A percentile compares a stretch with the other conserved stretches of the same genome.
phyloP scores from a whole-genome alignment of 306 rosid genomes.

The Acacia confusa region DNA sequence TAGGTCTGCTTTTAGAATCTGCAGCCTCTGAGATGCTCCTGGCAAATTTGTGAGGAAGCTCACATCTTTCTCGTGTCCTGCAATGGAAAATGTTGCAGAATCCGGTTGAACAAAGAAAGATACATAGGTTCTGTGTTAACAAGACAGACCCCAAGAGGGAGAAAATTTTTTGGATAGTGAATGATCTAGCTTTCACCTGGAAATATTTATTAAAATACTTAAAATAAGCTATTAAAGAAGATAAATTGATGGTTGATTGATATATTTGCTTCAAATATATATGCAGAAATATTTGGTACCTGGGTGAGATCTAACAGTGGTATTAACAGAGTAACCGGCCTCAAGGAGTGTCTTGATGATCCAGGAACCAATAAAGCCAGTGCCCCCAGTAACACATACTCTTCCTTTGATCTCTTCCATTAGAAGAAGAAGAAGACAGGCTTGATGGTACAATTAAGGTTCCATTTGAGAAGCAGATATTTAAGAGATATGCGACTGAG shows the following conservation, averaged over 20 bases:
- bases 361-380: slow-evolving; percentile 44
- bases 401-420: slow-evolving; percentile 30
- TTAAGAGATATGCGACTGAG: neutral
- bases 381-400: slow-evolving; percentile 45
- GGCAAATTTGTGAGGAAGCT: too few species aligned
- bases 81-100: too few species aligned
- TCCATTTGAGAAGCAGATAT: neutral
- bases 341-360: slow-evolving; percentile 37
- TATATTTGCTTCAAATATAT: neutral
- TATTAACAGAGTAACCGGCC: slow-evolving; percentile 36
- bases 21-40: too few species aligned
- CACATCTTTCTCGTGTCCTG: too few species aligned
- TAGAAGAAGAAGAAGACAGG: neutral
- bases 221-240: neutral
- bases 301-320: slow-evolving; percentile 38
- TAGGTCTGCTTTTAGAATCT: too few species aligned
- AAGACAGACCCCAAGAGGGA: neutral
- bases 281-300: neutral
- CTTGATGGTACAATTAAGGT: neutral
- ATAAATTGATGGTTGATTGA: neutral
- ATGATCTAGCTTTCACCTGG: neutral
- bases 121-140: neutral
- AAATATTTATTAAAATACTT: neutral
- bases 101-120: neutral
- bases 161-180: neutral